phyloP scores from a whole-genome alignment of 371 early-diverging fungal genomes.

The Lichtheimia ornata region DNA sequence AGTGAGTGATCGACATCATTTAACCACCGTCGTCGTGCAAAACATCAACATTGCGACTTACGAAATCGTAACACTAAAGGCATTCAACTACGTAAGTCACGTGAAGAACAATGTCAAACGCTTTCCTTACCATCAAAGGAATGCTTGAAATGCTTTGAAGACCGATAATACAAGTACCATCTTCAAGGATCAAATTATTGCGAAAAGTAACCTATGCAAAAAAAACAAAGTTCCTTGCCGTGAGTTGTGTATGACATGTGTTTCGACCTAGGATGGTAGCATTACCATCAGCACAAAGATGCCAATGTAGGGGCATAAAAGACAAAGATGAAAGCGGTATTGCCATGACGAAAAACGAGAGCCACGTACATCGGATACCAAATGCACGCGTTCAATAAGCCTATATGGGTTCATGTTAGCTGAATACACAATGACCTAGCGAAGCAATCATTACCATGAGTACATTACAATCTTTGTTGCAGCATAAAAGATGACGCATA shows the following conservation, averaged over 20 bases:
- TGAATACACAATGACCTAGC: background rate
- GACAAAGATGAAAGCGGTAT: conserved; percentile 27
- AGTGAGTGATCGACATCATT: background rate
- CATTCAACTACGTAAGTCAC: conserved; percentile 1
- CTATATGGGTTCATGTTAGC: conserved; percentile 4
- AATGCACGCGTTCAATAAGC: conserved; percentile 31
- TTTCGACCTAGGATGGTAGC: background rate
- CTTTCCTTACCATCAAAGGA: conserved; percentile 46
- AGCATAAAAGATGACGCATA: conserved; percentile 27
- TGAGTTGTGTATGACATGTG: background rate
- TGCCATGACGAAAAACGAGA: conserved; percentile 18
- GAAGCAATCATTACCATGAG: conserved; percentile 14
- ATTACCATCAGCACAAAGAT: conserved; percentile 50
- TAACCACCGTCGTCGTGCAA: background rate
- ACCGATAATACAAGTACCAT: conserved; percentile 51
- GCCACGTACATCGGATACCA: conserved; percentile 22
- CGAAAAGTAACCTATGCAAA: conserved; percentile 39
- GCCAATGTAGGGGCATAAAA: conserved; percentile 38
- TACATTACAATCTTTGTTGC: conserved; percentile 28
- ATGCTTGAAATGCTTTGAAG: conserved; percentile 45
- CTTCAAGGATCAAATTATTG: conserved; percentile 30
- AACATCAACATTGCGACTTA: conserved; percentile 14
- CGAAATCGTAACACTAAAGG: conserved; percentile 38
- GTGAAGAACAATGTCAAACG: conserved; percentile 25
- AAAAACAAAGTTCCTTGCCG: conserved; percentile 1